Evolutionary conservation across 208 protist genomes (phyloP).

Genomic region (Acanthamoeba polyphaga): DNA sequence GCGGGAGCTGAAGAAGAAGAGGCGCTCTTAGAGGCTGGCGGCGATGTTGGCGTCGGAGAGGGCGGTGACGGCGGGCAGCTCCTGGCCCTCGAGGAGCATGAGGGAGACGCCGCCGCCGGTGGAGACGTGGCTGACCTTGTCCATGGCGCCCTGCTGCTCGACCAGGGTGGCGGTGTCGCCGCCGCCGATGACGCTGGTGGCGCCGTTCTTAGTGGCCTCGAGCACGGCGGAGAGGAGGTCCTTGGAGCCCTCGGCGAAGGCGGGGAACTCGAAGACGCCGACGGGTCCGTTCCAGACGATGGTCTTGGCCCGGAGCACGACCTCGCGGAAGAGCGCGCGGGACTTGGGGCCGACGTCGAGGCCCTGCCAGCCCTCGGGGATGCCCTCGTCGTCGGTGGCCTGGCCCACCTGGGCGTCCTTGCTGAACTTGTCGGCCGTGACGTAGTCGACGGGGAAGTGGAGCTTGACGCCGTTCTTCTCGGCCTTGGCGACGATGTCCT

Average conservation of each 20-base stretch:
- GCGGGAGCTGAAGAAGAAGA: too few relatives aligned
- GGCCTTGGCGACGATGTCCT: slow-evolving; percentile 95
- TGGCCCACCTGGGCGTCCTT: slow-evolving; percentile 80
- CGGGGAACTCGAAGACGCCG: slow-evolving; percentile 98
- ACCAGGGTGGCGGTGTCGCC: slow-evolving; percentile 98
- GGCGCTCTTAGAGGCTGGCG: slow-evolving; percentile 14
- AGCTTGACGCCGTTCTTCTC: slow-evolving; percentile 97
- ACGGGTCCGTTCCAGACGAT: slow-evolving; percentile 98
- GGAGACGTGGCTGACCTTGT: slow-evolving; percentile 97
- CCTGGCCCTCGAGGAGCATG: slow-evolving; percentile 98
- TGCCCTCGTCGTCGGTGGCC: slow-evolving; percentile 88
- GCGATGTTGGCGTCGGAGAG: slow-evolving; percentile 83
- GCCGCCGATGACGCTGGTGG: slow-evolving; percentile 94
- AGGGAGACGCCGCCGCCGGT: slow-evolving; percentile 99
- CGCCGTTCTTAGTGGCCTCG: slow-evolving; percentile 92
- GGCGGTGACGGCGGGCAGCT: slow-evolving; percentile 94
- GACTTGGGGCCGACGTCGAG: slow-evolving; percentile 97
- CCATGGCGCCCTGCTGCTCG: slow-evolving; percentile 92
- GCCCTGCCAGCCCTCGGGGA: slow-evolving; percentile 92
- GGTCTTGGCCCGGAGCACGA: slow-evolving; percentile 93
- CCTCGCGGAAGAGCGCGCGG: slow-evolving; percentile 89
- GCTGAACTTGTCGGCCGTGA: slow-evolving; percentile 95
- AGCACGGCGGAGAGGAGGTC: slow-evolving; percentile 86
- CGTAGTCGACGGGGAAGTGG: slow-evolving; percentile 97
- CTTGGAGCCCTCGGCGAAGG: slow-evolving; percentile 95